Evolutionary conservation across 2,329 filamentous ascomycete genomes (phyloP), one percentile per base, ranked within the genome.

Genomic region (Drechslera avenae): DNA sequence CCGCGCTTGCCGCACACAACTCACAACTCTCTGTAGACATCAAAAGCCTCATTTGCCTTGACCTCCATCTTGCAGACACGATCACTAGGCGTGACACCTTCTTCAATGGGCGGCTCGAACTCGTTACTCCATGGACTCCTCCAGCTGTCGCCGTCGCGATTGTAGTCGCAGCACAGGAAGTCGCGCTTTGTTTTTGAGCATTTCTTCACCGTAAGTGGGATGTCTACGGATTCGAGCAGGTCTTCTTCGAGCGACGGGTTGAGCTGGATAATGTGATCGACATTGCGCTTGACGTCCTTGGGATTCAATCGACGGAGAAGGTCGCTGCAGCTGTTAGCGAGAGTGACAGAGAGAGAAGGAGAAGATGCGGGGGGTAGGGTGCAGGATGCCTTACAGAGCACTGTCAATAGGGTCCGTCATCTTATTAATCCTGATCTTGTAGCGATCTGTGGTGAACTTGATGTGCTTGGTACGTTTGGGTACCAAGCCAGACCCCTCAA

Each of bases 131-230:
- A 99, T n/a, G 94, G 94, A 60, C 90, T 96, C 57, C 94, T 89
- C 83, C 96, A 96, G 77, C 89, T 95, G 79, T 97, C 93, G 57
- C 94, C 94, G 77, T 99, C 94, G 60, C 94, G 92, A 83, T 99
- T 99, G 83, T 99, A 99, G 83, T 99, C 94, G 82, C 94, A 99
- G 69, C 97, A 89, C 43, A 99, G 86, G 80, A 96, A 99, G 78
- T 97, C 94, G 63, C 93, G 89, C 66, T 91, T 91, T 26, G 90
- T 89, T 76, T 92, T 89, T 64, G 86, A 85, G 81, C 94, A 97
- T 61, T 90, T 88, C 66, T 88, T 87, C 57, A 95, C 84, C 52
- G 89, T 86, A 50, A 99, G 87, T 18, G 94, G 94, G 75, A 97
- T 93, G 77, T 99, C 94, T 65, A 99, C 94, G 18, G 93, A 96